Evolutionary conservation across 331 rosid species (phyloP).

Genomic region (Pyracantha coccinea): DNA sequence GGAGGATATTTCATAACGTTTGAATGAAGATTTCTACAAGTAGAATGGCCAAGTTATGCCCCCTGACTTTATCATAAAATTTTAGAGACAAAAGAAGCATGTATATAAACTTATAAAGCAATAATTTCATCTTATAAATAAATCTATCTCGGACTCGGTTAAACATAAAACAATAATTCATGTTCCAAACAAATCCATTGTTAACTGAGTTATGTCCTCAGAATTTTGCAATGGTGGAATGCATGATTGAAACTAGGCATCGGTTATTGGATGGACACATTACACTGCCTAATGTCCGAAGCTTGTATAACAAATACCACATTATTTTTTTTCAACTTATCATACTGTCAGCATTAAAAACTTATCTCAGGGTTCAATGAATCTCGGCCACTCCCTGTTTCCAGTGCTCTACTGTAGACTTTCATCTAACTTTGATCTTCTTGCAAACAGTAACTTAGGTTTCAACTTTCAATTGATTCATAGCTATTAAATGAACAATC

Average conservation of each 20-base stretch:
- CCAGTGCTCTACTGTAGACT: not conserved
- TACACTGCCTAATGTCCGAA: not conserved
- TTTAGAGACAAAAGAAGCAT: not conserved
- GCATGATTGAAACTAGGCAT: not conserved
- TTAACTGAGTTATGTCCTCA: not conserved
- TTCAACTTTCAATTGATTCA: not conserved
- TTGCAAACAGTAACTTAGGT: not conserved
- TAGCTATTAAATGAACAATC: not conserved
- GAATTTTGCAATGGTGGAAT: not conserved
- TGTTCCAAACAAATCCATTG: not conserved
- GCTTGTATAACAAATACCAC: not conserved
- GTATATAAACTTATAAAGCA: not conserved
- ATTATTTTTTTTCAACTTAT: too few relatives aligned
- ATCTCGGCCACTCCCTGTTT: not conserved
- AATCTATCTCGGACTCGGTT: not conserved
- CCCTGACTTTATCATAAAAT: not conserved
- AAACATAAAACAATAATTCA: not conserved
- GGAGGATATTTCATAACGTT: conserved; percentile 70
- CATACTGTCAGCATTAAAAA: too few relatives aligned
- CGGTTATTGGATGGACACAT: not conserved
- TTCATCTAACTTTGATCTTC: not conserved
- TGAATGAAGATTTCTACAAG: conserved; percentile 77
- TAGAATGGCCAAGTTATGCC: not conserved
- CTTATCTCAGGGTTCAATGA: not conserved
- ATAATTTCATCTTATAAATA: not conserved